phyloP scores from a whole-genome alignment of 805 yeast species.

The Candida incommunis region DNA sequence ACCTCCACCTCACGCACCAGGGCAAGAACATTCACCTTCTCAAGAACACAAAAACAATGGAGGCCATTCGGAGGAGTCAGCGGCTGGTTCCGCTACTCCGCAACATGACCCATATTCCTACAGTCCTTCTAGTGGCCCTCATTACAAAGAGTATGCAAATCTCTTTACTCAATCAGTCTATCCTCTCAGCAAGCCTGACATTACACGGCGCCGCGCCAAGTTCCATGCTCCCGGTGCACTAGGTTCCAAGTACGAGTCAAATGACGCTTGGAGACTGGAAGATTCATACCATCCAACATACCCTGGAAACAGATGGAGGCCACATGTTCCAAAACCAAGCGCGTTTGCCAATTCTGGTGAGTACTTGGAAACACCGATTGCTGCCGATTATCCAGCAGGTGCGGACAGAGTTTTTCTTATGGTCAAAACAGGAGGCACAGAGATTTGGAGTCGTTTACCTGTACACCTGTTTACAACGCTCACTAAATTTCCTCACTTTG shows the following conservation, averaged over 20 bases:
- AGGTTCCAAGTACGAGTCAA: neutral
- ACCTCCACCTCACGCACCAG: neutral
- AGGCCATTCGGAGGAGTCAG: neutral
- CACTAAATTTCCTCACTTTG: conserved; percentile 19
- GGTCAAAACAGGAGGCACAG: conserved; percentile 24
- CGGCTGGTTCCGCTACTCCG: neutral
- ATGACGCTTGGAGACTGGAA: neutral
- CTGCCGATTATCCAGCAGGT: conserved; percentile 2
- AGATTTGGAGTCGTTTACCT: conserved; percentile 22
- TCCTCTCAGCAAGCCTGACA: neutral
- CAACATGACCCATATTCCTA: neutral
- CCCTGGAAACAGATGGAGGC: neutral
- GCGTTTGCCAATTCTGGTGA: conserved; percentile 1
- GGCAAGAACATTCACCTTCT: neutral
- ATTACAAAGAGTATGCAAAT: neutral
- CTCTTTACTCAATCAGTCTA: neutral
- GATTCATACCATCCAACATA: neutral
- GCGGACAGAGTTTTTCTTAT: conserved; percentile 17
- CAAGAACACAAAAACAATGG: neutral
- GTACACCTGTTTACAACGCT: conserved; percentile 22
- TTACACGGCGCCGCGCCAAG: neutral
- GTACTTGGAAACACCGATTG: conserved; percentile 1
- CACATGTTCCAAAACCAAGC: neutral
- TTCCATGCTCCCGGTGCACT: neutral
- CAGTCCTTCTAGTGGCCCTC: neutral